Evolutionary conservation across 805 yeast genomes (phyloP).

Genomic region (Isabelozyma gotoi): DNA sequence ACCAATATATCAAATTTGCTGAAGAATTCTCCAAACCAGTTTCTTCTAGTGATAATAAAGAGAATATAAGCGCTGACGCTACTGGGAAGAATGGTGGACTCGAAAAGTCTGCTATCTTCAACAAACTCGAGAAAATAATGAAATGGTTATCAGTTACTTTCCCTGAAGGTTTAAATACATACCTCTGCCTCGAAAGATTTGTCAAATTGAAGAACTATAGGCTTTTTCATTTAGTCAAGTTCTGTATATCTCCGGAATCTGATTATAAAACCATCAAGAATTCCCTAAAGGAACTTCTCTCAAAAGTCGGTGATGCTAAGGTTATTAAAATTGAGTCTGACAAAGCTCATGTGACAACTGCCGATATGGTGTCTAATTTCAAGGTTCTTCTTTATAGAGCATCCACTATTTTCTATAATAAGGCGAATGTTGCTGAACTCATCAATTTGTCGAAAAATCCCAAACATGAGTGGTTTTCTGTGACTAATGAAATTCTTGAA

Average conservation of each 20-base stretch:
- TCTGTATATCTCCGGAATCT: constrained; percentile 55
- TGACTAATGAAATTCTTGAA: constrained; percentile 56
- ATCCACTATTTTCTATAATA: constrained; percentile 61
- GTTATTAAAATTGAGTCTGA: constrained; percentile 36
- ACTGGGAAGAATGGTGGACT: constrained; percentile 7
- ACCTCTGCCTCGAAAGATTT: constrained; percentile 52
- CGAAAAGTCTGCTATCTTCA: constrained; percentile 15
- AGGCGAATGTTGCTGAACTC: constrained; percentile 57
- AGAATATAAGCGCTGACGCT: constrained; percentile 7
- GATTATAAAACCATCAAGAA: constrained; percentile 60
- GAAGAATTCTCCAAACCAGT: constrained; percentile 34
- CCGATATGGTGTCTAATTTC: constrained; percentile 52
- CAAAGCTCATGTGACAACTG: constrained; percentile 35
- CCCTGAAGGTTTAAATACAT: constrained; percentile 52
- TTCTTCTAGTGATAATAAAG: constrained; percentile 15
- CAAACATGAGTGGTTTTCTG: constrained; percentile 20
- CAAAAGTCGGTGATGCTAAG: constrained; percentile 54
- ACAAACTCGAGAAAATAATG: constrained; percentile 53
- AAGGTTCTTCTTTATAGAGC: constrained; percentile 61
- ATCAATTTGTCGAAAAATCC: constrained; percentile 45
- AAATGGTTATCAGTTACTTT: constrained; percentile 61
- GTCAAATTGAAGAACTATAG: constrained; percentile 58
- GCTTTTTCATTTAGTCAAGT: constrained; percentile 52
- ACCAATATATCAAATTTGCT: constrained; percentile 47
- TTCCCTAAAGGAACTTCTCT: constrained; percentile 62